These are phyloP conservation scores for Termitomyces sp. DNA, from an alignment of 768 basidiomycete genomes.

Conservation along the genomic window DNA sequence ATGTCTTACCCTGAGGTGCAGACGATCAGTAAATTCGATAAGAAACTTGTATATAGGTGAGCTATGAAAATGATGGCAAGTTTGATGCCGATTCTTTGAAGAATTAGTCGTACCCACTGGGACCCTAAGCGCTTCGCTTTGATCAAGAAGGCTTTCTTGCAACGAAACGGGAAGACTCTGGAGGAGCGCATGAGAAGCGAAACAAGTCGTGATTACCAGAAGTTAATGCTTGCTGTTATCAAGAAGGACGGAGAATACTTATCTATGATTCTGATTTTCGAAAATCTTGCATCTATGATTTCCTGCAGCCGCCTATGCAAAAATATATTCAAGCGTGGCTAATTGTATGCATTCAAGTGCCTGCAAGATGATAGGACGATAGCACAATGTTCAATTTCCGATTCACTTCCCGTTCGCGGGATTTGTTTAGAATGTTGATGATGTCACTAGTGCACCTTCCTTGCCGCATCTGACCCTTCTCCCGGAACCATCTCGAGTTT, in stretches of 20 bases:
- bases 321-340: no score
- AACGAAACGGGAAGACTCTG: constrained; percentile 40
- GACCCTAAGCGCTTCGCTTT: constrained; percentile 40
- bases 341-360: not conserved
- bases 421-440: not conserved
- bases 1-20: no score
- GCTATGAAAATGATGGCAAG: not conserved
- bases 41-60: constrained; percentile 36
- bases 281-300: not conserved
- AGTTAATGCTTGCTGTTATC: constrained; percentile 30
- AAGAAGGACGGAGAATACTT: not conserved
- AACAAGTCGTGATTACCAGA: constrained; percentile 35
- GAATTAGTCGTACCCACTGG: constrained; percentile 53
- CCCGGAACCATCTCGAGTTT: not conserved
- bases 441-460: not conserved
- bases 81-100: constrained; percentile 2
- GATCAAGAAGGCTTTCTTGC: constrained; percentile 46
- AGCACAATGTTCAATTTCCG: not conserved
- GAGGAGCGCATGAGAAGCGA: constrained; percentile 20
- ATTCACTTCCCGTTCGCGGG: not conserved
- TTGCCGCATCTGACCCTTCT: not conserved
- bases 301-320: not conserved
- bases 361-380: not conserved
- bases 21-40: constrained; percentile 23
- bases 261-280: not conserved